phyloP scores from a whole-genome alignment of 1,284 basidiomycete species.

The Cryptococcus maquisensis region DNA sequence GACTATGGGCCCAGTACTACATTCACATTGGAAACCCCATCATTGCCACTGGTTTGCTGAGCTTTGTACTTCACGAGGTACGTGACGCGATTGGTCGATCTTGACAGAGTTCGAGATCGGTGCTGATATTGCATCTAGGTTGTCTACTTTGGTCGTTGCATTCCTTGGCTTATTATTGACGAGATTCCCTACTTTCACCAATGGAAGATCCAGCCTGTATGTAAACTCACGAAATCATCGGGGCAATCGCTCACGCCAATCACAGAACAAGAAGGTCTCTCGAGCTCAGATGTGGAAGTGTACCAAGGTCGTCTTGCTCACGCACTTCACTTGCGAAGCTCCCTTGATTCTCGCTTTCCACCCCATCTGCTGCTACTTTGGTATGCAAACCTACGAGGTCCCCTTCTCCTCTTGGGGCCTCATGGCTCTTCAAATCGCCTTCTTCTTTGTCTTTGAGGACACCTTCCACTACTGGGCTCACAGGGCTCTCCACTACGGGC shows the following conservation, averaged over 20 bases:
- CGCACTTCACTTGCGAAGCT: constrained; percentile 93
- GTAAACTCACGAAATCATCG: constrained; percentile 4
- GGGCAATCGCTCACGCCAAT: background rate
- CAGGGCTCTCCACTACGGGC: constrained; percentile 81
- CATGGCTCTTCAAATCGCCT: constrained; percentile 73
- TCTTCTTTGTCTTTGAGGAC: constrained; percentile 97
- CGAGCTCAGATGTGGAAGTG: constrained; percentile 87
- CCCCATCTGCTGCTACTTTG: constrained; percentile 82
- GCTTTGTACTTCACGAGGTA: constrained; percentile 90
- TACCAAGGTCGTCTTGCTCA: constrained; percentile 89
- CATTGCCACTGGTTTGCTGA: constrained; percentile 90
- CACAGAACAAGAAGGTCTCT: constrained; percentile 67
- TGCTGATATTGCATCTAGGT: constrained; percentile 53
- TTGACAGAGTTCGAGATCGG: background rate
- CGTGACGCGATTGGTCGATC: constrained; percentile 25
- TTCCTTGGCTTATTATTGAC: constrained; percentile 97
- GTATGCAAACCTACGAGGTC: constrained; percentile 81
- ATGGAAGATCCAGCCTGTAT: constrained; percentile 86
- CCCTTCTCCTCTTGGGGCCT: constrained; percentile 73
- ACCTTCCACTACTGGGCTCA: constrained; percentile 79
- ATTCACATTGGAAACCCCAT: constrained; percentile 82
- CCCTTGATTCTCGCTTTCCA: constrained; percentile 98
- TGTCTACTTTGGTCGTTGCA: constrained; percentile 92
- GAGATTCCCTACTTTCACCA: constrained; percentile 85
- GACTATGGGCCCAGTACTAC: constrained; percentile 78